Conservation (phyloP, 2,329 filamentous ascomycete species). For the Zalaria obscura region DNA sequence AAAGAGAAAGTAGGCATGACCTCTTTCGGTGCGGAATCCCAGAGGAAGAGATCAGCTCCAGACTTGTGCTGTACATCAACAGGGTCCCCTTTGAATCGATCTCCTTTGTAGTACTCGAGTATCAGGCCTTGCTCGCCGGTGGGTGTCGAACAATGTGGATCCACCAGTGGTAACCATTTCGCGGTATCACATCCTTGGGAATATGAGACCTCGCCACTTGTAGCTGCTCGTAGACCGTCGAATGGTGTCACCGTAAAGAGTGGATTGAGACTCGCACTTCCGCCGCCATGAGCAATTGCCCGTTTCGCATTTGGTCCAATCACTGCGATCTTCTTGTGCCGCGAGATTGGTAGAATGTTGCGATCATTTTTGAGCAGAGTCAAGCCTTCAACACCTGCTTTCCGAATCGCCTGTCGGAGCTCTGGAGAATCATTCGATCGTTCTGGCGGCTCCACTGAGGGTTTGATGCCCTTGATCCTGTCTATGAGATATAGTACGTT, state of each 20-base stretch:
- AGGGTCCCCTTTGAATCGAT: not conserved
- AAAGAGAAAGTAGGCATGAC: not conserved
- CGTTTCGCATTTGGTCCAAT: constrained; percentile 60
- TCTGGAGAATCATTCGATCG: constrained; percentile 35
- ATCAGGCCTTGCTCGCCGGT: not conserved
- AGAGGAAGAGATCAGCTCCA: not conserved
- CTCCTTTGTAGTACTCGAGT: not conserved
- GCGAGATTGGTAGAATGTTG: constrained; percentile 44
- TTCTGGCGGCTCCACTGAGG: constrained; percentile 2
- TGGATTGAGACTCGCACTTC: constrained; percentile 4
- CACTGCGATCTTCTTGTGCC: constrained; percentile 49
- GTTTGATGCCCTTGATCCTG: not conserved
- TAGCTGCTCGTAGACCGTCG: not conserved
- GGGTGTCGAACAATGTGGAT: not conserved
- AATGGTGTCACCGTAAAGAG: constrained; percentile 3
- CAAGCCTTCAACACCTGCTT: constrained; percentile 51
- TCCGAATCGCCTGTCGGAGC: constrained; percentile 43
- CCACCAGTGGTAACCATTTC: not conserved
- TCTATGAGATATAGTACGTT: constrained; percentile 3
- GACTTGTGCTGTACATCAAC: not conserved
- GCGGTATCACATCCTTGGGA: not conserved
- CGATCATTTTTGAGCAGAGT: constrained; percentile 59
- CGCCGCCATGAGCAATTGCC: constrained; percentile 28
- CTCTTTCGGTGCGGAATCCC: not conserved
- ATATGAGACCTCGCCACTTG: not conserved